phyloP scores from a whole-genome alignment of 805 yeast genomes.

The Wickerhamomyces xylosicus region DNA sequence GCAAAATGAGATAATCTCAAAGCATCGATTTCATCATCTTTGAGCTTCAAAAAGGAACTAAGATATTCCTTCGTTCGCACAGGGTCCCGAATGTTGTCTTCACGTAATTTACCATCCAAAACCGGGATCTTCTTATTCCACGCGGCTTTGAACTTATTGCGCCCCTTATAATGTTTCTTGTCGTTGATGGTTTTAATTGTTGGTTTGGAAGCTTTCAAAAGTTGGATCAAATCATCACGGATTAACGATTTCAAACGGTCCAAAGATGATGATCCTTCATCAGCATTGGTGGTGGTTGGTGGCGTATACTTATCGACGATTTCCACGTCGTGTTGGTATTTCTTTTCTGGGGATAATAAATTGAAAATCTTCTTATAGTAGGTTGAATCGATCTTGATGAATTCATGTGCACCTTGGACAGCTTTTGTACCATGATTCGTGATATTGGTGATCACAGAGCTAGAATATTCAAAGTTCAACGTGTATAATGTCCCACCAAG shows the following conservation, averaged over 20 bases:
- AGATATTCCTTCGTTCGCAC: conserved; percentile 17
- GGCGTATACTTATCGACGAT: too few species aligned
- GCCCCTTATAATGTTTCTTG: conserved; percentile 12
- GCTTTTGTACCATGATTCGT: too few species aligned
- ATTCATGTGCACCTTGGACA: too few species aligned
- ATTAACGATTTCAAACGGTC: conserved; percentile 4
- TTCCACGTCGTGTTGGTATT: too few species aligned
- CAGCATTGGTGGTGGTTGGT: too few species aligned
- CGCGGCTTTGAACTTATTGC: conserved; percentile 7
- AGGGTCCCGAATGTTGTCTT: conserved; percentile 15
- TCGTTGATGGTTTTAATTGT: conserved; percentile 11
- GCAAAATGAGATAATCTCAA: conserved; percentile 13
- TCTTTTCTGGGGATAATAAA: too few species aligned
- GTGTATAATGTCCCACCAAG: neutral
- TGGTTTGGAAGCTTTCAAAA: conserved; percentile 11
- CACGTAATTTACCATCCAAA: conserved; percentile 16
- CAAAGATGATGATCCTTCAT: too few species aligned
- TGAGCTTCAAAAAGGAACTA: conserved; percentile 9
- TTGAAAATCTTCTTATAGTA: too few species aligned
- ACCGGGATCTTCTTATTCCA: conserved; percentile 16
- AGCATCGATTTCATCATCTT: conserved; percentile 7
- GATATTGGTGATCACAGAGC: neutral
- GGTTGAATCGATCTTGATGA: too few species aligned
- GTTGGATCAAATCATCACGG: conserved; percentile 8
- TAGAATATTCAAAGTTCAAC: neutral